phyloP scores from a whole-genome alignment of 176 grass and related monocot genomes.

The Ananas comosus region DNA sequence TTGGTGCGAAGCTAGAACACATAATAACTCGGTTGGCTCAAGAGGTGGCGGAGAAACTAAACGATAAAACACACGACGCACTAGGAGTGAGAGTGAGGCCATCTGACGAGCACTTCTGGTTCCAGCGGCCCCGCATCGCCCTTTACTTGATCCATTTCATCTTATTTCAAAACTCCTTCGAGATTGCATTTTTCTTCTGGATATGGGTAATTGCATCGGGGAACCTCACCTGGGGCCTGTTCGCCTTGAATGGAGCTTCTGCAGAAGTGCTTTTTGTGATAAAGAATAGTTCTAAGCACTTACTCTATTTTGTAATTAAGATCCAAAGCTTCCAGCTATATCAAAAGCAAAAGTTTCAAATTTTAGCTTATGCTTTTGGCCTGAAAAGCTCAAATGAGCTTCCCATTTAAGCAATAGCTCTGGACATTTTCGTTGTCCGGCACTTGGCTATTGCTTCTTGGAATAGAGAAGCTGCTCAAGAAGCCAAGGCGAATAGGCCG shows the following conservation, averaged over 20 bases:
- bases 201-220: constrained; percentile 22
- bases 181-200: constrained; percentile 62
- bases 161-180: constrained; percentile 50
- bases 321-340: no score
- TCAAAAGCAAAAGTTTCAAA: not conserved
- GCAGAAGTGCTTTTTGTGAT: no score
- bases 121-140: constrained; percentile 21
- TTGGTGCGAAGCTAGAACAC: constrained; percentile 51
- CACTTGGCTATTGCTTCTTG: no score
- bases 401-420: not conserved
- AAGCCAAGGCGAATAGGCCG: no score
- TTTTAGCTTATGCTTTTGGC: not conserved
- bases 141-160: constrained; percentile 57
- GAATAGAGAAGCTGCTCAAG: no score
- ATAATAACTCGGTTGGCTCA: constrained; percentile 42
- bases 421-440: no score
- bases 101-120: constrained; percentile 49
- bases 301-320: no score
- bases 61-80: not conserved
- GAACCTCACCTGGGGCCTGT: no score
- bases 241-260: no score
- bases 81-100: constrained; percentile 19
- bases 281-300: no score
- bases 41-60: not conserved
- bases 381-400: not conserved